Percentiles rank a stretch among this genome's conserved stretches.
phyloP scores from a whole-genome alignment of 306 rosid species.

The Quercus gilva region DNA sequence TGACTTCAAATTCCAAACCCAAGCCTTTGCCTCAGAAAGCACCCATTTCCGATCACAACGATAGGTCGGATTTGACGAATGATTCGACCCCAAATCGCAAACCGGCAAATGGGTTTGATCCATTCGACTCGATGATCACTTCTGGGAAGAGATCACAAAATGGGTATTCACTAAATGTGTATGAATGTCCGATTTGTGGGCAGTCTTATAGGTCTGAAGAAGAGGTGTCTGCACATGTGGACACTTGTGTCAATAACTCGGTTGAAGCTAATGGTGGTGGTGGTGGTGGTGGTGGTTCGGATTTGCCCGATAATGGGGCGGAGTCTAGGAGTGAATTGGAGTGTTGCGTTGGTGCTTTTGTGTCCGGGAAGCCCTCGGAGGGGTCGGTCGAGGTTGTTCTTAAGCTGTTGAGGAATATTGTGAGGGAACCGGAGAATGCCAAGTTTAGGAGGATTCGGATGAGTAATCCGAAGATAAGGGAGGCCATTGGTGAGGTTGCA shows the following conservation, averaged over 20 bases:
- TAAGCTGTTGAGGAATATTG: conserved; percentile 66
- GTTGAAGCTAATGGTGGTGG: conserved; percentile 6
- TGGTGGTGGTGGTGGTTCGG: conserved; percentile 2
- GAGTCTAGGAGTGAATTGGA: conserved; percentile 49
- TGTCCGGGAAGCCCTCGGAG: conserved; percentile 58
- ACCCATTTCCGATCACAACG: conserved; percentile 2
- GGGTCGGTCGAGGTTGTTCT: conserved; percentile 74
- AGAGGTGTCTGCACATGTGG: conserved; percentile 77
- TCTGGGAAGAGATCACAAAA: conserved; percentile 65
- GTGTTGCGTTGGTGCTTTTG: conserved; percentile 47
- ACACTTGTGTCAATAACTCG: conserved; percentile 41
- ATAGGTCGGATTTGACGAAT: conserved; percentile 6
- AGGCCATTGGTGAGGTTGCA: conserved; percentile 57
- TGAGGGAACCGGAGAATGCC: conserved; percentile 73
- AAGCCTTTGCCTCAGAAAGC: conserved; percentile 34
- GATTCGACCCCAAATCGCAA: conserved; percentile 32
- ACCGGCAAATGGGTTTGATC: conserved; percentile 58
- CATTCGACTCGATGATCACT: conserved; percentile 79
- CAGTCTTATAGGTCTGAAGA: conserved; percentile 65
- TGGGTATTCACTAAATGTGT: conserved; percentile 56
- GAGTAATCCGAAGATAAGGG: conserved; percentile 83
- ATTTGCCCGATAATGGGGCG: conserved; percentile 14
- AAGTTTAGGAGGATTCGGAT: conserved; percentile 82
- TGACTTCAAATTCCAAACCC: conserved; percentile 29
- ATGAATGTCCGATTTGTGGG: conserved; percentile 83